These are phyloP conservation scores for Amylocystis lapponica DNA, from an alignment of 768 basidiomycete species.

Conservation along the genomic window DNA sequence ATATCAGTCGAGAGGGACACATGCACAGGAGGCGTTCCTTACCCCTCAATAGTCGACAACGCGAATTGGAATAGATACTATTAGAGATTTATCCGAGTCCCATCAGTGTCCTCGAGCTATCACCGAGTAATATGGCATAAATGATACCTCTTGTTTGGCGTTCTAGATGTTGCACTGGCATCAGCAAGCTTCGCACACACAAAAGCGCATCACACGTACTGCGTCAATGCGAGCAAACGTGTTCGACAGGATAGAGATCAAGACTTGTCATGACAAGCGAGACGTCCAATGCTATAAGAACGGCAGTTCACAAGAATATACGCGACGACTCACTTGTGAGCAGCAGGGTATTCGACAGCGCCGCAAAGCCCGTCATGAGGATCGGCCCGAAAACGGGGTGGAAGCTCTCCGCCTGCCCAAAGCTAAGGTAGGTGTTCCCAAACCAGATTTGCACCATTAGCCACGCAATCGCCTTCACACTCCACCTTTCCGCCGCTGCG, in stretches of 20 bases:
- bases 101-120: too few relatives aligned
- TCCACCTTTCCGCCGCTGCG: constrained; percentile 31
- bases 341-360: constrained; percentile 70
- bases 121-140: too few relatives aligned
- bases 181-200: neutral
- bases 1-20: neutral
- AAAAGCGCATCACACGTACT: constrained; percentile 27
- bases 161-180: constrained; percentile 31
- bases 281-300: constrained; percentile 24
- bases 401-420: constrained; percentile 37
- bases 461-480: constrained; percentile 61
- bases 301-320: constrained; percentile 18
- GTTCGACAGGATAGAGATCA: constrained; percentile 89
- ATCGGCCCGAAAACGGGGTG: constrained; percentile 66
- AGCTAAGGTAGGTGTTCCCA: constrained; percentile 62
- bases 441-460: constrained; percentile 87
- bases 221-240: constrained; percentile 76
- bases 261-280: constrained; percentile 35
- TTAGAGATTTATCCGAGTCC: neutral
- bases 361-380: constrained; percentile 76
- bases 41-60: constrained; percentile 87
- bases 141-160: constrained; percentile 47
- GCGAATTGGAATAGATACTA: constrained; percentile 86
- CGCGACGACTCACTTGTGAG: constrained; percentile 62
- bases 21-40: constrained; percentile 6